Percentiles rank a stretch among this genome's conserved stretches.
phyloP scores from a whole-genome alignment of 345 rosid species.

The Camelina laxa region DNA sequence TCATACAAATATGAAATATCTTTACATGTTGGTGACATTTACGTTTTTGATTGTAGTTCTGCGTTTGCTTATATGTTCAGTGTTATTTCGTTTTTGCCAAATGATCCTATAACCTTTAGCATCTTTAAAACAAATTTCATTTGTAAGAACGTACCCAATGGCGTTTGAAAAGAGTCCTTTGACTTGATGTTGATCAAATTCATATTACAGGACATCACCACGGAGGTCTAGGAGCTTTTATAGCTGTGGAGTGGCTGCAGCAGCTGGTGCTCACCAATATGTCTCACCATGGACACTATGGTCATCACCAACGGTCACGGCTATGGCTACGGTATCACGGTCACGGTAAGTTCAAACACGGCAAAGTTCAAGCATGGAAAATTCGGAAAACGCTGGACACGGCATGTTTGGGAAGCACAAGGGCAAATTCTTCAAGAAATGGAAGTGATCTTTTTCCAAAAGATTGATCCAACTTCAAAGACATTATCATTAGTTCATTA shows the following conservation, averaged over 20 bases:
- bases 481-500: not conserved
- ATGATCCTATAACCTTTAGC: conserved; percentile 10
- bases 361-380: conserved; percentile 74
- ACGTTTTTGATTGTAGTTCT: not conserved
- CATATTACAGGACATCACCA: conserved; percentile 39
- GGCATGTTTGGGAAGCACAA: conserved; percentile 75
- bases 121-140: conserved; percentile 1
- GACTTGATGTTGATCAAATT: conserved; percentile 10
- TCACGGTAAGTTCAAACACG: conserved; percentile 79
- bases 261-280: conserved; percentile 72
- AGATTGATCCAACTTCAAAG: conserved; percentile 20
- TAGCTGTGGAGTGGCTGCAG: conserved; percentile 77
- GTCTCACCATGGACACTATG: conserved; percentile 58
- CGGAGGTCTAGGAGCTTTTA: conserved; percentile 60
- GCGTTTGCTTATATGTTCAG: not conserved
- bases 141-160: not conserved
- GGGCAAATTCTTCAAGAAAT: conserved; percentile 58
- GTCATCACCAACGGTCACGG: conserved; percentile 47
- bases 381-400: conserved; percentile 67
- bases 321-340: conserved; percentile 44
- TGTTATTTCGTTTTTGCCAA: not conserved
- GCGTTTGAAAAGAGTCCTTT: not conserved
- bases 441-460: conserved; percentile 49
- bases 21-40: conserved; percentile 9
- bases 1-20: conserved; percentile 9